These are phyloP conservation scores for Trichosporon ovoides DNA, from an alignment of 1,284 basidiomycete species.

Conservation along the genomic window DNA sequence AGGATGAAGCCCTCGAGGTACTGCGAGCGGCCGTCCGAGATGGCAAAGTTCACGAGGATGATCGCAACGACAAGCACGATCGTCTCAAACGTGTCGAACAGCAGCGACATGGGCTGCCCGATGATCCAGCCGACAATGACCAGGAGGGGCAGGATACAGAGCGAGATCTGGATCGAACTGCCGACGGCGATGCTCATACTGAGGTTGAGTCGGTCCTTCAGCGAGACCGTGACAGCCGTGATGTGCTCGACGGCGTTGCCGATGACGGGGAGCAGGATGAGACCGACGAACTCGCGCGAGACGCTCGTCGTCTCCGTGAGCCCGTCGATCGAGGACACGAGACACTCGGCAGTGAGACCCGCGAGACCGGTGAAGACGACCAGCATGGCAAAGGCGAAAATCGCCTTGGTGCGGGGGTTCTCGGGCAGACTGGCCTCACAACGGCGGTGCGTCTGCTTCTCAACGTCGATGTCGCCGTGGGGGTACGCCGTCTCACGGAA, in stretches of 20 bases:
- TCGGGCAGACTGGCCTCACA: background rate
- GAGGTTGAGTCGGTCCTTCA: constrained; percentile 59
- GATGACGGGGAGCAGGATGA: constrained; percentile 76
- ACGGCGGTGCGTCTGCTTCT: constrained; percentile 6
- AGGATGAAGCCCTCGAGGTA: constrained; percentile 62
- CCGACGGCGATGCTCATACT: constrained; percentile 74
- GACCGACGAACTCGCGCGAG: constrained; percentile 68
- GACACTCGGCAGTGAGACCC: constrained; percentile 74
- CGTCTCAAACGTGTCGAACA: constrained; percentile 47
- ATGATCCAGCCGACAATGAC: constrained; percentile 53
- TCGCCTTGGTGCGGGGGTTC: constrained; percentile 10
- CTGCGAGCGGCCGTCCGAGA: constrained; percentile 77
- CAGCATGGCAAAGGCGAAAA: constrained; percentile 43
- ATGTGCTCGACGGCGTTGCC: constrained; percentile 85
- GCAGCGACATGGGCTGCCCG: constrained; percentile 51
- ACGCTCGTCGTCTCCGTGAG: constrained; percentile 52
- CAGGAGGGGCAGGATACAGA: constrained; percentile 73
- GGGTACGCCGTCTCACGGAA: constrained; percentile 4
- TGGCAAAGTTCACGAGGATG: constrained; percentile 72
- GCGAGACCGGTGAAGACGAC: constrained; percentile 42
- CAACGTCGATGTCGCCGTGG: constrained; percentile 11
- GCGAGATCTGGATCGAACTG: constrained; percentile 84
- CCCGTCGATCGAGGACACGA: constrained; percentile 74
- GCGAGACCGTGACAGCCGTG: constrained; percentile 79
- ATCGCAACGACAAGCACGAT: constrained; percentile 57